Base-by-base conservation (phyloP, 495 filamentous ascomycete genomes). In the Annulohypoxylon bovei region DNA sequence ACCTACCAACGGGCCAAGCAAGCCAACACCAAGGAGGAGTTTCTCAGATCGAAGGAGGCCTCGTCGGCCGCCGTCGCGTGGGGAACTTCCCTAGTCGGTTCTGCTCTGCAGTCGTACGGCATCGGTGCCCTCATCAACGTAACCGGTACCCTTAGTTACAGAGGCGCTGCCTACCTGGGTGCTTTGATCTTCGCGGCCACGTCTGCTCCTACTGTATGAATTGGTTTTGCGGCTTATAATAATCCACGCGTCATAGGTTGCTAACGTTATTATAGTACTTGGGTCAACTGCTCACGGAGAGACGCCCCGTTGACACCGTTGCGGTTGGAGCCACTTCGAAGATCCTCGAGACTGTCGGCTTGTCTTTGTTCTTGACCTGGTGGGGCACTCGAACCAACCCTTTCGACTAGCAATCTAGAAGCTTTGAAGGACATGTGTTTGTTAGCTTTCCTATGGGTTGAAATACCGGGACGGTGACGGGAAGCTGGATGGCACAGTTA, bases 331-430 rank as follows among this genome's bases (percentile, higher is more conserved):
- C 90, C 50, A 80, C 95, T 8, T 89, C 91, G 66, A 92, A 94
- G 75, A 81, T 95, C 71, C 88, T 97, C 66, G 95, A 99, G 85
- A 98, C 95, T 3, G 90, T 98, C 58, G 95, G 95, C 35, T 85
- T 98, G 42, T 92, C 91, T 61, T 73, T 98, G 77, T 93, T 98
- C 87, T 83, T 99, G 66, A 97, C 93, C 71, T 99, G 91, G 90
- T 99, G 95, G 95, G 95, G 95, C 70, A 97, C 95, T 57, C 89
- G 91, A 72, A 96, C 93, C 78, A 92, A 92, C 82, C 91, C 93
- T 39, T 93, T 93, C 78, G 88, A 92, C 33, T 85, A 84, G 65
- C 30, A 37, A 28, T 12, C 27, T 37, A 44, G 32, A 27, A 50
- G 14, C 8, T 59, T 68, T 23, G 44, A 69, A 54, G 53, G 64